These are phyloP conservation scores for Physcia stellaris DNA, from an alignment of 495 filamentous ascomycete species.

Conservation along the genomic window DNA sequence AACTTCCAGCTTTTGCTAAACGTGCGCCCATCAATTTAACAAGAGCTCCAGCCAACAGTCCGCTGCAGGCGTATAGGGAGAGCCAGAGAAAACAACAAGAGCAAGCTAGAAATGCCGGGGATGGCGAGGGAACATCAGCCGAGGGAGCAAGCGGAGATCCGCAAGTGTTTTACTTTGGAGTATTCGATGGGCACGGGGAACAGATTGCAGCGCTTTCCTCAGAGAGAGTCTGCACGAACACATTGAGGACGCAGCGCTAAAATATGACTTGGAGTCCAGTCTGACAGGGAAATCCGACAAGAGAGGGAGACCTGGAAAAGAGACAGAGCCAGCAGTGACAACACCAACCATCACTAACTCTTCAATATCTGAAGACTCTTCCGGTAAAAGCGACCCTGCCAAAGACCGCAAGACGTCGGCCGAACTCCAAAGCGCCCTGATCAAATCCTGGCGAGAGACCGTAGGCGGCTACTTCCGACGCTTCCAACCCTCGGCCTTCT, in stretches of 20 bases:
- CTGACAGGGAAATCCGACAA: slow-evolving; percentile 26
- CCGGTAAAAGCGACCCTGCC: neutral
- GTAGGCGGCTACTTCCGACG: slow-evolving; percentile 90
- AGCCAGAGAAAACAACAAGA: slow-evolving; percentile 9
- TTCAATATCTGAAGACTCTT: neutral
- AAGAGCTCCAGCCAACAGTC: slow-evolving; percentile 25
- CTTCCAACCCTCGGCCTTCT: slow-evolving; percentile 62
- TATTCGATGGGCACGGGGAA: slow-evolving; percentile 96
- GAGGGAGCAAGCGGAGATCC: slow-evolving; percentile 73
- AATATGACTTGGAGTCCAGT: slow-evolving; percentile 64
- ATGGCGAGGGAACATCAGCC: slow-evolving; percentile 45
- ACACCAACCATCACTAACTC: neutral
- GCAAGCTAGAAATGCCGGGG: slow-evolving; percentile 7
- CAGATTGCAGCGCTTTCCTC: slow-evolving; percentile 76
- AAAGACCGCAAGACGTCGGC: neutral
- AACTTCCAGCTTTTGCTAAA: slow-evolving; percentile 84
- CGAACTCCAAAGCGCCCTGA: slow-evolving; percentile 47
- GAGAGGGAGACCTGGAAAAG: slow-evolving; percentile 4
- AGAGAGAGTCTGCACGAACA: slow-evolving; percentile 76
- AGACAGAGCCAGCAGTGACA: neutral
- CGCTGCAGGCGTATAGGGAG: slow-evolving; percentile 19
- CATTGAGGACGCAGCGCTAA: slow-evolving; percentile 61
- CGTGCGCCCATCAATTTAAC: slow-evolving; percentile 58
- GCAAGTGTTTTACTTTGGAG: slow-evolving; percentile 91
- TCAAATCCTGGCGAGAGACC: slow-evolving; percentile 65